A percentile compares a stretch with the other conserved stretches of the same genome.
phyloP scores from a whole-genome alignment of 306 rosid genomes.

The Cicer cuneatum region DNA sequence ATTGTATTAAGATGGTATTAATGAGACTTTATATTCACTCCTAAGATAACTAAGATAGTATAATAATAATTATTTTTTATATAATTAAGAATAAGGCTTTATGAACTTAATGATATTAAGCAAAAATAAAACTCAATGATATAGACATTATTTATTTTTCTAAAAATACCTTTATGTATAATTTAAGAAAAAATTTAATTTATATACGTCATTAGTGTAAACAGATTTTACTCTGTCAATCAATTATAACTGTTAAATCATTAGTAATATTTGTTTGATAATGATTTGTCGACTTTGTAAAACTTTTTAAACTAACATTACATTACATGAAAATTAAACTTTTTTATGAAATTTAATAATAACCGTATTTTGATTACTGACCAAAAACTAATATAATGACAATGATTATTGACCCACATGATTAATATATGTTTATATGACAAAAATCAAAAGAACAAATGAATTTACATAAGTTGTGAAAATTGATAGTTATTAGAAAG shows the following conservation, averaged over 20 bases:
- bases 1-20: not conserved
- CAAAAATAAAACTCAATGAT: not conserved
- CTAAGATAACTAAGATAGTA: not conserved
- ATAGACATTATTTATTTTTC: not conserved
- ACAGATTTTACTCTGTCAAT: too few relatives aligned
- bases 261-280: too few relatives aligned
- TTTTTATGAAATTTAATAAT: too few relatives aligned
- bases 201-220: too few relatives aligned
- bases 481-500: not conserved
- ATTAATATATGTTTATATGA: not conserved
- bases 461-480: not conserved
- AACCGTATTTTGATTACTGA: too few relatives aligned
- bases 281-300: too few relatives aligned
- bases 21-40: not conserved
- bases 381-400: not conserved
- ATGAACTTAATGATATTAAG: not conserved
- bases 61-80: not conserved
- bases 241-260: too few relatives aligned
- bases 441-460: not conserved
- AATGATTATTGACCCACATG: not conserved
- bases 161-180: too few relatives aligned
- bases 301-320: too few relatives aligned
- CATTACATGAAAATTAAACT: too few relatives aligned
- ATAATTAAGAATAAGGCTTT: not conserved
- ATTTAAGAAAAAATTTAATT: too few relatives aligned